Evolutionary conservation across 805 yeast genomes (phyloP).

Genomic region (Danielozyma ontarioensis): DNA sequence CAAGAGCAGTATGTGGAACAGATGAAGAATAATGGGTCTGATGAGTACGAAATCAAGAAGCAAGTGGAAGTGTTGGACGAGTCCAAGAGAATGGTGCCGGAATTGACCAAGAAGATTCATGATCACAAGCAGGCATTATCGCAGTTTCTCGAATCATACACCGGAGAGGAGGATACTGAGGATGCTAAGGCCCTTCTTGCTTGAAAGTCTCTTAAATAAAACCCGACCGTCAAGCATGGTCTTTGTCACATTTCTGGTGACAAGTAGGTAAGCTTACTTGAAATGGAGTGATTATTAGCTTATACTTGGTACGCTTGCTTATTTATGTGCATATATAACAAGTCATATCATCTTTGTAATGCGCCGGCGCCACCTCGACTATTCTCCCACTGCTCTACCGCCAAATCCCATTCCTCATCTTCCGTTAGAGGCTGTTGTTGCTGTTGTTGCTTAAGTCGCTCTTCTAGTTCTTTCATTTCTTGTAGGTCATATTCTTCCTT

Average conservation of each 20-base stretch:
- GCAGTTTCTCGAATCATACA: constrained; percentile 30
- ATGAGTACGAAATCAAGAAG: constrained; percentile 61
- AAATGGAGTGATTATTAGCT: too few species aligned
- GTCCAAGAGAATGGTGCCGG: constrained; percentile 32
- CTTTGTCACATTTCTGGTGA: too few species aligned
- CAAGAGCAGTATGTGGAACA: constrained; percentile 45
- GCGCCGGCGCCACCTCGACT: constrained; percentile 30
- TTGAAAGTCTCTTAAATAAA: too few species aligned
- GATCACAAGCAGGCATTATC: constrained; percentile 35
- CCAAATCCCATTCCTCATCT: constrained; percentile 67
- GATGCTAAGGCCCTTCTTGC: constrained; percentile 19
- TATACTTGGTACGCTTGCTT: too few species aligned
- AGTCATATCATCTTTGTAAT: constrained; percentile 50
- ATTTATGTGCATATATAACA: not conserved
- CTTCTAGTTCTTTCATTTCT: constrained; percentile 39
- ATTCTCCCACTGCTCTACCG: constrained; percentile 25
- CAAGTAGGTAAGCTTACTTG: too few species aligned
- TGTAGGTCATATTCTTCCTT: constrained; percentile 69
- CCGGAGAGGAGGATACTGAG: constrained; percentile 29
- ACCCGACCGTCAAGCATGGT: too few species aligned
- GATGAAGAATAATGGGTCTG: constrained; percentile 44
- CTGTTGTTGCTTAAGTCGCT: constrained; percentile 16
- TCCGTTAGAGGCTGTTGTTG: constrained; percentile 42
- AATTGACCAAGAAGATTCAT: constrained; percentile 11
- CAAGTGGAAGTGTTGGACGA: constrained; percentile 34